Base-by-base conservation (phyloP, 2,329 filamentous ascomycete genomes). In the Fusarium foetens region DNA sequence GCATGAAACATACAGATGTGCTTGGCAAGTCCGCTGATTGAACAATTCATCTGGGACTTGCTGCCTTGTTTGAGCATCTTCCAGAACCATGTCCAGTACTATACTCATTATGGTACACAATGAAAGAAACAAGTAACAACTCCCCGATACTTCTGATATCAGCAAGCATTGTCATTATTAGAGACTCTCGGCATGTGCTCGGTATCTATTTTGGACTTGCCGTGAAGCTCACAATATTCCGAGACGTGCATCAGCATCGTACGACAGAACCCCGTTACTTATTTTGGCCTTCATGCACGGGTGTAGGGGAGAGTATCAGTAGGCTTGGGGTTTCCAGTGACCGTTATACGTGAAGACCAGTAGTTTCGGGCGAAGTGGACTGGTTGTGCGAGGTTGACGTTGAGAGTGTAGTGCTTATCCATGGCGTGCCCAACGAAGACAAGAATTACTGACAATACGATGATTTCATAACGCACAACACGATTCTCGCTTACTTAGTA, bases 1-100 rank as follows among this genome's bases (percentile, higher is more conserved):
- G 51, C 52, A 55, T 63, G 57, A 55, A 55, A 48, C 25, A 59
- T 54, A 46, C 41, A 35, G 7, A n/a, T 53, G 35, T 41, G 27
- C 38, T 54, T 45, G 33, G 12, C 31, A 63, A 45, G 33, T 29
- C 52, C 49, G 33, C 39, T 43, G 33, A 36, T 31, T 52, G 43
- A 41, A 21, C n/a, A 48, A 35, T 41, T 29, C 35, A 48, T 48
- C 21, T 46, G 21, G 17, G 25, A n/a, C 27, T 48, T 29, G 8
- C 7, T 63, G 33, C 17, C 19, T 51, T 54, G 38, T 39, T 68
- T 51, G 42, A 36, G 42, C 11, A 31, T 42, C 33, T 43, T 66
- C 45, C 41, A 29, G 36, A 42, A 33, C 43, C 53, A 57, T 45
- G 42, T 25, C 55, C 23, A 36, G 11, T 17, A 27, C 33, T 51